Base-by-base conservation (phyloP, 2,329 filamentous ascomycete genomes). In the Fonsecaea multimorphosa region DNA sequence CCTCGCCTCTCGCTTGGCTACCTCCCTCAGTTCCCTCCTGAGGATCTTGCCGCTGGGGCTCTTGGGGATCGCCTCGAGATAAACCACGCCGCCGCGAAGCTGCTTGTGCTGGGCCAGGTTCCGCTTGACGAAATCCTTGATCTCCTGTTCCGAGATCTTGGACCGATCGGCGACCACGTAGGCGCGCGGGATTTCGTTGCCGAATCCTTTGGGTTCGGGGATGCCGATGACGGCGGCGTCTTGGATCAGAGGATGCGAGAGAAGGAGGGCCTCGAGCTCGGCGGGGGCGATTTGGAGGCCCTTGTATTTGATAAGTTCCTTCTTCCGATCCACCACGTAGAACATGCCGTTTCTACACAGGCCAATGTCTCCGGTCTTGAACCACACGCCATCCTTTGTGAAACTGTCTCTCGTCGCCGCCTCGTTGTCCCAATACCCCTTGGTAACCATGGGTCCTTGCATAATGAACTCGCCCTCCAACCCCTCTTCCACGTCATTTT, bases 291-390 rank as follows among this genome's bases (percentile, higher is more conserved):
- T 80, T 72, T 84, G 81, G 36, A 82, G 58, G 49, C 79, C 70
- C 75, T 90, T 88, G 74, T 82, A 87, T 76, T 88, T 84, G 73
- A 78, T 79, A 29, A 77, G 72, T 61, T 76, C 79, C 78, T 92
- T 93, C 38, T 92, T 83, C 7, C 93, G 89, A 75, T 97, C 93
- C 0, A 93, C 96, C 74, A 97, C 93, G 81, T 89, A 97, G 73
- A 96, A 91, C 74, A 95, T 91, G n/a, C 90, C 91, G 7, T 68
- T 57, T 73, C 96, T 91, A 72, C 90, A 86, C 69, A 92, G 87
- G 5, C 92, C 91, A 31, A 97, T 87, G 73, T 97, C 93, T 1
- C 93, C 93, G 0, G 93, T 97, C 78, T 89, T 93, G 83, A 96
- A 96, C 82, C 89, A 97, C 0, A 91, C 91, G 68, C 95, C 91